Base-by-base conservation (phyloP, 306 rosid genomes). In the Cercis canadensis region DNA sequence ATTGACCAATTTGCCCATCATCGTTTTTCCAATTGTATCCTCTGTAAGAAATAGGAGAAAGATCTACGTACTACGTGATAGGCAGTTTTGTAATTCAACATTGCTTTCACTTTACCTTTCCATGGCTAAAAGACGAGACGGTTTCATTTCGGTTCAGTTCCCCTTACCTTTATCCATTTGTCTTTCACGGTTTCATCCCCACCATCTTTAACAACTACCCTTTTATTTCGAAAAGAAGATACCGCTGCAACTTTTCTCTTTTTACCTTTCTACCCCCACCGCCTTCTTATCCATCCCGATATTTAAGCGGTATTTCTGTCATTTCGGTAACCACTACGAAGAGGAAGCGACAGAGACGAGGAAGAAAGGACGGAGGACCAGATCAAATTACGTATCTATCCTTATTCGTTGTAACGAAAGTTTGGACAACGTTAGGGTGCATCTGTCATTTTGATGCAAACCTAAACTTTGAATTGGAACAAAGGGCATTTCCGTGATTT, bases 401-500 rank as follows among this genome's bases (percentile, higher is more conserved):
- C 69, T 59, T 24, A 24, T 4, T 11, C 21, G 10, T 58, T 55
- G 5, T 3, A 15, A 18, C 49, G 15, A 46, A 46, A 7, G 0
- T 11, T 8, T 4, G 40, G 57, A 33, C 21, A 40, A 58, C 29
- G 37, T 7, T 6, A 8, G 51, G 44, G 53, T 3, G 43, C 5
- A 4, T 3, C 9, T 53, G 58, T 53, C 58, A 9, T 53, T 53
- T 19, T 6, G 3, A 1, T 1, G 13, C 12, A 9, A 6, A 8
- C 32, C 13, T n/a, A 4, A 18, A 8, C 18, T 72, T 5, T 14
- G 31, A 64, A 64, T 58, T 13, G 21, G 52, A 31, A 15, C 8
- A 1, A 36, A 50, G 57, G 67, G 84, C 6, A 75, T 21, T 72
- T 80, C 65, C 10, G 81, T 65, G 87, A 84, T 86, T 84, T 87